Base-by-base conservation (phyloP, 2,329 filamentous ascomycete species). In the Biscogniauxia sp. region DNA sequence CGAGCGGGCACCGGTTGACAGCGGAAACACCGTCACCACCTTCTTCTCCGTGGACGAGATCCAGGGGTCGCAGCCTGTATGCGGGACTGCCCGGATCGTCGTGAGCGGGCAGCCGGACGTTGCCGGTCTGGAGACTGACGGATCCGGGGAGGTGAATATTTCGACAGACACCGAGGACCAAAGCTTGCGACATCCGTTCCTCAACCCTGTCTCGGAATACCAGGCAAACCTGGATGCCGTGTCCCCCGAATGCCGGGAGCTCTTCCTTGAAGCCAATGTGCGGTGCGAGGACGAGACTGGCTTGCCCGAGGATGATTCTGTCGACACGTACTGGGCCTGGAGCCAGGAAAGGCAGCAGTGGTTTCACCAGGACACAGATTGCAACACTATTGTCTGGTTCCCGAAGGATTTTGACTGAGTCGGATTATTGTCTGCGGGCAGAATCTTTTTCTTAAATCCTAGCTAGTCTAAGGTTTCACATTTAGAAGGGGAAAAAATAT, bases 311-410 rank as follows among this genome's bases (percentile, higher is more conserved):
- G 55, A 59, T n/a, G 53, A 56, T 50, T 37, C 17, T 19, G 51
- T 53, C n/a, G 59, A 63, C 23, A 28, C 9, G 5, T 66, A 66
- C 45, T 66, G 64, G 64, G 56, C 59, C 20, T 66, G 64, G 64
- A 60, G 63, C 45, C 19, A 5, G 51, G 26, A 55, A 1, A 59
- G 19, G 7, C 26, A 63, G 20, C 57, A 63, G 52, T 66, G 62
- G 64, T 64, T 59, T 53, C 64, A 66, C 20, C 26, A 13, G n/a
- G 59, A 66, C 11, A 25, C 55, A n/a, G 57, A 60, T 7, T 57
- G 60, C 6, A 20, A 57, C 26, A 58, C 57, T 8, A 57, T 60
- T 23, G 56, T 63, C 25, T 66, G 64, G 64, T 66, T 57, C 49
- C 55, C 59, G 15, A 51, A 54, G 23, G 55, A 61, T 56, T 58